phyloP scores from a whole-genome alignment of 352 stramenopile genomes.

The Phytophthora pistaciae region DNA sequence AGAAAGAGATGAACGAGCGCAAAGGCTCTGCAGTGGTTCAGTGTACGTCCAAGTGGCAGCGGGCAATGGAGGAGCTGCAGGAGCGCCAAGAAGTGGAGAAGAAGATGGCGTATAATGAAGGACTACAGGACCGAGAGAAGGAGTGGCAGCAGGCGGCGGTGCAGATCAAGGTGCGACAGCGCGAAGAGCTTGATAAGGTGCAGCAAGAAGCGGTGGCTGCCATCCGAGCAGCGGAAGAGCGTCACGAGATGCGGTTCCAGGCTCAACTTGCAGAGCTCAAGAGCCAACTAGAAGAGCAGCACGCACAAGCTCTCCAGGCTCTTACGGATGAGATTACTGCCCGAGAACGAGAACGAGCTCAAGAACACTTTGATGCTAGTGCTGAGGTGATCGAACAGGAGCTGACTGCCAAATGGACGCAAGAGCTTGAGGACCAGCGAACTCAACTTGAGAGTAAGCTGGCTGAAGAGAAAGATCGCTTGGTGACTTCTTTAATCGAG shows the following conservation, averaged over 20 bases:
- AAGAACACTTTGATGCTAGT: slow-evolving; percentile 24
- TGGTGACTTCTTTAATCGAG: slow-evolving; percentile 4
- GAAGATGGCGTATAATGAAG: slow-evolving; percentile 64
- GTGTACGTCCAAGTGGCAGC: slow-evolving; percentile 77
- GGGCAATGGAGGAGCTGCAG: slow-evolving; percentile 71
- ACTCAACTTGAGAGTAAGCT: slow-evolving; percentile 18
- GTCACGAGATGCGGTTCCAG: slow-evolving; percentile 59
- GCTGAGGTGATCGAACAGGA: slow-evolving; percentile 37
- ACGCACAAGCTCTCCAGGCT: slow-evolving; percentile 25
- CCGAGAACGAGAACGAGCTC: slow-evolving; percentile 35
- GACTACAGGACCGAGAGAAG: slow-evolving; percentile 71
- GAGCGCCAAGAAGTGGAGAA: slow-evolving; percentile 72
- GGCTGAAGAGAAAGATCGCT: slow-evolving; percentile 15
- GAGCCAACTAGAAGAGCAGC: slow-evolving; percentile 44
- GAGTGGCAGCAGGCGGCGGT: slow-evolving; percentile 80
- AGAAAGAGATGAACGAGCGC: slow-evolving; percentile 72
- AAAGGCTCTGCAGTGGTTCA: slow-evolving; percentile 70
- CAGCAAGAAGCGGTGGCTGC: slow-evolving; percentile 70
- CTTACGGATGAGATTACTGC: slow-evolving; percentile 33
- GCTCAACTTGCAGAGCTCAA: slow-evolving; percentile 43
- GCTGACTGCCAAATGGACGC: slow-evolving; percentile 16
- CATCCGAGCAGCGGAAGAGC: slow-evolving; percentile 73
- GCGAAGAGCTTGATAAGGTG: slow-evolving; percentile 68
- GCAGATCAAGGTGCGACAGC: slow-evolving; percentile 80
- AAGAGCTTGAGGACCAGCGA: slow-evolving; percentile 26